phyloP scores from a whole-genome alignment of 2,329 filamentous ascomycete species.

The Paraphoma chrysanthemicola region DNA sequence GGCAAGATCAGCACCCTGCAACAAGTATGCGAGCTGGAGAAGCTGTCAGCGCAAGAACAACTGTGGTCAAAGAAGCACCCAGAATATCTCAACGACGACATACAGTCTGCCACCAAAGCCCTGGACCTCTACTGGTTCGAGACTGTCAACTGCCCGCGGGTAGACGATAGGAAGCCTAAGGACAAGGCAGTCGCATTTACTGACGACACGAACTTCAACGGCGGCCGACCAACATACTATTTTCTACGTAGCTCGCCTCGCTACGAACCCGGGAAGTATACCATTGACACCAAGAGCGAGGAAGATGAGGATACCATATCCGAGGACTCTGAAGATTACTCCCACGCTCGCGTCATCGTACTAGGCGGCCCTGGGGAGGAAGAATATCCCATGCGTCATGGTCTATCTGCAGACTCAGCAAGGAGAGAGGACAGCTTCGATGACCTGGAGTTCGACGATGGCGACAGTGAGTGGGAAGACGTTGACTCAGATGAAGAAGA shows the following conservation, averaged over 20 bases:
- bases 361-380: conserved; percentile 7
- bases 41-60: conserved; percentile 24
- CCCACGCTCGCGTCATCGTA: conserved; percentile 6
- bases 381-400: background rate
- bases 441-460: conserved; percentile 19
- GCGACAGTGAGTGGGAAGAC: conserved; percentile 34
- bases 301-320: conserved; percentile 17
- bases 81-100: conserved; percentile 9
- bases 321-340: conserved; percentile 30
- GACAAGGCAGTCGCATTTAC: conserved; percentile 25
- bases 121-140: conserved; percentile 35
- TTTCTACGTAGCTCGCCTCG: conserved; percentile 34
- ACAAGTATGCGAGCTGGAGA: conserved; percentile 28
- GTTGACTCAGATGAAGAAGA: conserved; percentile 20
- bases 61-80: conserved; percentile 24
- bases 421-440: conserved; percentile 6
- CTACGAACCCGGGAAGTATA: conserved; percentile 39
- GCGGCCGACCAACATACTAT: conserved; percentile 29
- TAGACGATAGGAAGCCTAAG: conserved; percentile 3
- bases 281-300: conserved; percentile 5
- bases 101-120: conserved; percentile 33
- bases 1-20: conserved; percentile 31
- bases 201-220: conserved; percentile 27
- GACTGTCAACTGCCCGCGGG: conserved; percentile 6
- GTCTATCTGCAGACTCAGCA: background rate